These are phyloP conservation scores for Tilletia setariae DNA, from an alignment of 1,284 basidiomycete genomes.

Conservation along the genomic window DNA sequence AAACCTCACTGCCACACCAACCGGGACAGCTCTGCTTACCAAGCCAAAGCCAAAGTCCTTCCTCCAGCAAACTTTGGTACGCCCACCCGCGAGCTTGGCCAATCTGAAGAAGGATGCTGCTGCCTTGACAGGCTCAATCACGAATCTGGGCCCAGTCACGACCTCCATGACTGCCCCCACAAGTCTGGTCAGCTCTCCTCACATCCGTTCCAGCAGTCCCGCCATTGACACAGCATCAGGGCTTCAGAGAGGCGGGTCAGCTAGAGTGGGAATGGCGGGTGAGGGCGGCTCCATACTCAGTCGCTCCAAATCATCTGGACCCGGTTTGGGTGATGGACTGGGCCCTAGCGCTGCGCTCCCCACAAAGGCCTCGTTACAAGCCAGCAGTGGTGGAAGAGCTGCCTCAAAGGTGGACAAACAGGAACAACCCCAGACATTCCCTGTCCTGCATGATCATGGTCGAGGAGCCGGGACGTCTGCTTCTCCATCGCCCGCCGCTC, in stretches of 20 bases:
- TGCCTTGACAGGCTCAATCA: no score
- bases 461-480: no score
- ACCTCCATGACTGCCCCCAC: background rate
- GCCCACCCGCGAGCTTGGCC: background rate
- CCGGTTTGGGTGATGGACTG: background rate
- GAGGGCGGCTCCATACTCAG: background rate
- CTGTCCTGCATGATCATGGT: background rate
- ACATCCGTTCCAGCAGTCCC: background rate
- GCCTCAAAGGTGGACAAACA: background rate
- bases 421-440: background rate
- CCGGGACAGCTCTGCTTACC: background rate
- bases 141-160: no score
- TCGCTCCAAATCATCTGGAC: slow-evolving; percentile 5
- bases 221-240: no score
- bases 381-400: background rate
- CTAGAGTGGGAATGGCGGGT: background rate
- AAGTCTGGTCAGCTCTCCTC: background rate
- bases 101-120: background rate
- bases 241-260: background rate
- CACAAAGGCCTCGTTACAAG: background rate
- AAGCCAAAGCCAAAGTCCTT: slow-evolving; percentile 3
- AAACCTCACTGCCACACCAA: background rate
- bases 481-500: no score
- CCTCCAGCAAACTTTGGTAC: background rate
- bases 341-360: background rate